Evolutionary conservation across 768 basidiomycete genomes (phyloP), one percentile per base, ranked within the genome.

Genomic region (Saitozyma sp.): DNA sequence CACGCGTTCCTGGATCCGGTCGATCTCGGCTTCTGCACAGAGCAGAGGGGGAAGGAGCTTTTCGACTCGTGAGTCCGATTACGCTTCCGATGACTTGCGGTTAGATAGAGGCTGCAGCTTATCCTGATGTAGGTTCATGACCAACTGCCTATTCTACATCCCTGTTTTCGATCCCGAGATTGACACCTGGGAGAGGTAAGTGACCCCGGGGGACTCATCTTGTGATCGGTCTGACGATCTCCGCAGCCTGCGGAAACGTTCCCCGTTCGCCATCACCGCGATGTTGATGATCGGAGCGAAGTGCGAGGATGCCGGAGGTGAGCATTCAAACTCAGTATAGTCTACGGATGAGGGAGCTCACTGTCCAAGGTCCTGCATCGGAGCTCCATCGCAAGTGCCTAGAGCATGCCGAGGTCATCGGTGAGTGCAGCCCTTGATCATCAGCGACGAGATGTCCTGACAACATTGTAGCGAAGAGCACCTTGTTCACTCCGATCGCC

Each of bases 341-440:
- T 6, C 29, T 20, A 54, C 14, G 29, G 11, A 57, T 8, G 13
- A 6, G 4, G 37, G 19, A 49, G 54, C 48, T 59, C 9, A 68
- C 56, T 16, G 29, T 29, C 29, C 29, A 2, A 29, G 29, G 29
- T 29, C 29, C 29, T 29, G 29, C 29, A 29, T 29, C 29, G 29
- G 61, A 66, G 17, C 66, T 75, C 29, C 74, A 75, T 49, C 39
- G 54, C 9, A 57, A 59, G 48, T 67, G 65, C 20, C 37, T 63
- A 14, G 71, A 75, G 43, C 67, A 70, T 52, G 74, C 74, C 5
- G 74, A 75, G 56, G 67, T 68, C 57, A 75, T 75, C 42, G 73
- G 73, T 64, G n/a, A 62, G 67, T 71, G 17, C 29, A 46, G 20
- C 19, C 14, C 9, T 19, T 10, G 39, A 13, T 19, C 2, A 52